Conservation (phyloP, 2,329 filamentous ascomycete species). For the Fusarium armeniacum region DNA sequence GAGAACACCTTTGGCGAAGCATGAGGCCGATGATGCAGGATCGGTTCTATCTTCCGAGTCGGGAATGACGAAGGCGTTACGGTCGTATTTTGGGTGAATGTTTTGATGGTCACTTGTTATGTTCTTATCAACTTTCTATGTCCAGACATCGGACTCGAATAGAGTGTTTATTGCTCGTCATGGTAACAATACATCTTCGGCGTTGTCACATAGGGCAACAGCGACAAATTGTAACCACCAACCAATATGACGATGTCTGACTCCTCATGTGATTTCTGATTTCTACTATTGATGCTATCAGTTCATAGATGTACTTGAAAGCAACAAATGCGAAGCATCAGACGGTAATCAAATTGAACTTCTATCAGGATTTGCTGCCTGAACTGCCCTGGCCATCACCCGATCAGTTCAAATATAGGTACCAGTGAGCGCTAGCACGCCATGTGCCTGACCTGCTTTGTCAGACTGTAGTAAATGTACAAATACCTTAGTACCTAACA, state of each 20-base stretch:
- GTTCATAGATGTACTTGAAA: not conserved
- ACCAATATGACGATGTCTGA: not conserved
- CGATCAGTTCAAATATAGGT: constrained; percentile 11
- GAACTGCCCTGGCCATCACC: constrained; percentile 27
- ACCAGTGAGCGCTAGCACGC: constrained; percentile 13
- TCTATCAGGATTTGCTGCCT: constrained; percentile 1
- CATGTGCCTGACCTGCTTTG: constrained; percentile 22
- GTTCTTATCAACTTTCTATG: constrained; percentile 47
- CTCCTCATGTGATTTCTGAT: not conserved
- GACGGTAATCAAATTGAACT: not conserved
- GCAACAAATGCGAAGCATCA: not conserved
- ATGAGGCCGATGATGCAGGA: constrained; percentile 43
- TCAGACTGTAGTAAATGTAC: not conserved
- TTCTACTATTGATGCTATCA: not conserved
- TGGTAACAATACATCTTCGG: constrained; percentile 26
- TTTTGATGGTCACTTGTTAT: constrained; percentile 48
- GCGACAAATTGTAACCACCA: not conserved
- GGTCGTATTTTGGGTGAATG: constrained; percentile 52
- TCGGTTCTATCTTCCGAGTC: constrained; percentile 40
- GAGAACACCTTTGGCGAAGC: constrained; percentile 93
- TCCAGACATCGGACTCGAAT: constrained; percentile 41
- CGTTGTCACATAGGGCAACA: constrained; percentile 6
- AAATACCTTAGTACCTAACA: constrained; percentile 3
- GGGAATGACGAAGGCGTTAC: constrained; percentile 56
- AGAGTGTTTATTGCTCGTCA: constrained; percentile 40